These are phyloP conservation scores for Suillus alpinus DNA, from an alignment of 768 basidiomycete species.

Conservation along the genomic window DNA sequence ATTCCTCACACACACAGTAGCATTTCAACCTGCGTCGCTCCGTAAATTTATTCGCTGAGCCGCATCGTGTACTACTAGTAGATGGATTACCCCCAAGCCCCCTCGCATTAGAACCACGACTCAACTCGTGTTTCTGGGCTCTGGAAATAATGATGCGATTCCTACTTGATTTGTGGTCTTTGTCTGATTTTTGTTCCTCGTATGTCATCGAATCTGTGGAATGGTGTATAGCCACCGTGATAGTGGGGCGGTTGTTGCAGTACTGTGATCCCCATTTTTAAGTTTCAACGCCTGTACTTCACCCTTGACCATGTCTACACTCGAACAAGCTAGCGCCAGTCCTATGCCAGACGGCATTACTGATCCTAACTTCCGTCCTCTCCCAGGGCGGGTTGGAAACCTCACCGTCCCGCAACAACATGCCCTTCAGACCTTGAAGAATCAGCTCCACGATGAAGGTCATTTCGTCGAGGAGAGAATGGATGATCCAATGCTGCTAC, in stretches of 20 bases:
- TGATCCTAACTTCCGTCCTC: conserved; percentile 62
- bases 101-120: conserved; percentile 32
- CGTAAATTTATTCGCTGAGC: conserved; percentile 17
- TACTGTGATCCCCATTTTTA: not conserved
- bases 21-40: conserved; percentile 34
- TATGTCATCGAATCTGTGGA: not conserved
- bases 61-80: conserved; percentile 29
- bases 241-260: not conserved
- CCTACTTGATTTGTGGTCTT: conserved; percentile 1
- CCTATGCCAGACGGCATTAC: conserved; percentile 57
- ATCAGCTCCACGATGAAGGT: conserved; percentile 59
- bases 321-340: conserved; percentile 47
- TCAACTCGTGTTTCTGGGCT: conserved; percentile 34
- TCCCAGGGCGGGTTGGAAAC: conserved; percentile 79
- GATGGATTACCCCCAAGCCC: conserved; percentile 22
- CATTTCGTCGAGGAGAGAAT: conserved; percentile 61
- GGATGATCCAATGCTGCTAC: conserved; percentile 68
- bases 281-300: not conserved
- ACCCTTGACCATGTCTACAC: conserved; percentile 25
- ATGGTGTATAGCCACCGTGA: not conserved
- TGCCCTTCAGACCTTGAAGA: conserved; percentile 66
- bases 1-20: conserved; percentile 14
- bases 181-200: not conserved
- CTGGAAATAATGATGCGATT: conserved; percentile 33
- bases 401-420: conserved; percentile 59